Evolutionary conservation across 2,329 filamentous ascomycete species (phyloP), one percentile per base, ranked within the genome.

Genomic region (Botrytis squamosa): DNA sequence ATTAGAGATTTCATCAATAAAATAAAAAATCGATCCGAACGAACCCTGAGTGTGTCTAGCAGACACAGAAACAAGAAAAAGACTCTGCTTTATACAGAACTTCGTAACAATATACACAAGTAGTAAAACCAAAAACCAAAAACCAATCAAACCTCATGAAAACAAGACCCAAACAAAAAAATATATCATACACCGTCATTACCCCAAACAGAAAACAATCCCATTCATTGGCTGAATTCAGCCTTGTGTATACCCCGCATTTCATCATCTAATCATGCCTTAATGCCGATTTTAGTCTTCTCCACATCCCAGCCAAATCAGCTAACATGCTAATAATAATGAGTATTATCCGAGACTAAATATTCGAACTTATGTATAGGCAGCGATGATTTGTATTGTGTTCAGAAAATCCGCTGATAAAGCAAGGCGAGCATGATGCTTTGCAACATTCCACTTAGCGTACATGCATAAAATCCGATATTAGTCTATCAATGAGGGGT

Each of bases 391-490:
- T 55, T 40, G 14, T 14, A 12, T 10, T 12, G 2, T 7, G 29
- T 29, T 20, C 25, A 55, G 29, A 52, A 22, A 12, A 40, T n/a
- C 8, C 5, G 8, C 18, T 4, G n/a, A 67, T 7, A 6, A 40
- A 46, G 8, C 7, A 22, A 9, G 33, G 9, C 8, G 25, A 25
- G 25, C 4, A n/a, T 29, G 9, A 52, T 52, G 22, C 12, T 2
- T 8, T 67, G 65, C 33, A 4, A 42, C 9, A 57, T 33, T 68
- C 16, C 36, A 29, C 40, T 22, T 16, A 40, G 18, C 7, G n/a
- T 20, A 29, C 65, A n/a, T 68, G 65, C 65, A 68, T 42, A 42
- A 68, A 68, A 3, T 9, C 65, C 65, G 65, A 68, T 5, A 42
- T 68, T 42, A 42, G 36, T 68, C 1, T 33, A n/a, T 68, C 10